Base-by-base conservation (phyloP, 345 rosid species). In the Boechera stricta region DNA sequence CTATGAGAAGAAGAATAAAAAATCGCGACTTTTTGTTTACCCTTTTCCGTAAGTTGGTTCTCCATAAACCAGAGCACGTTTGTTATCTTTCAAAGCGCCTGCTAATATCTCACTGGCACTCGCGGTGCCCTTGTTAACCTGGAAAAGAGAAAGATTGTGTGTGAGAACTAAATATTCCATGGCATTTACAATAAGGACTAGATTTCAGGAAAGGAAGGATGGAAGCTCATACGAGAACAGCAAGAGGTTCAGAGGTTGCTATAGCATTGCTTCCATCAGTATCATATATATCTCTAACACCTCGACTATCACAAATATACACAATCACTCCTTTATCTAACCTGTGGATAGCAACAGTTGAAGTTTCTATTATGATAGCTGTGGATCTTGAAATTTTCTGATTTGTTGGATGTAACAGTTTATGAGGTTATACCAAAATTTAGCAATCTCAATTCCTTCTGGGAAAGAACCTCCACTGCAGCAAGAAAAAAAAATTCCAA, bases 111-210 rank as follows among this genome's bases (percentile, higher is more conserved):
- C 96, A 24, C 99, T 95, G n/a, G 98, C 98, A 73, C 99, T 95
- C 0, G 99, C 99, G 0, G 97, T 92, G 21, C 99, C 99, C 82
- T 91, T 95, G 87, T 95, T 95, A 75, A 95, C 98, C 98, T 92
- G 79, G 59, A 41, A 24, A 2, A 21, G 65, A 61, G 42, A 79
- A 18, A 44, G 29, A 44, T 28, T 24, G 56, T 47, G 53, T 13
- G 53, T 13, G 44, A 74, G 48, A 39, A 47, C 13, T 42, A 70
- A 26, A 24, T 67, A 33, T 60, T 60, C 41, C 39, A 39, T 63
- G 35, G 58, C 52, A 7, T 54, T 21, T 11, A 56, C 54, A 55
- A 18, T 55, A 7, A 21, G 29, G 7, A 59, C 26, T 8, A 67
- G 74, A 49, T 29, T 7, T 11, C n/a, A 64, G 18, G 44, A 35